Conservation (phyloP, 352 stramenopile genomes). For the Globisporangium camurandrum region DNA sequence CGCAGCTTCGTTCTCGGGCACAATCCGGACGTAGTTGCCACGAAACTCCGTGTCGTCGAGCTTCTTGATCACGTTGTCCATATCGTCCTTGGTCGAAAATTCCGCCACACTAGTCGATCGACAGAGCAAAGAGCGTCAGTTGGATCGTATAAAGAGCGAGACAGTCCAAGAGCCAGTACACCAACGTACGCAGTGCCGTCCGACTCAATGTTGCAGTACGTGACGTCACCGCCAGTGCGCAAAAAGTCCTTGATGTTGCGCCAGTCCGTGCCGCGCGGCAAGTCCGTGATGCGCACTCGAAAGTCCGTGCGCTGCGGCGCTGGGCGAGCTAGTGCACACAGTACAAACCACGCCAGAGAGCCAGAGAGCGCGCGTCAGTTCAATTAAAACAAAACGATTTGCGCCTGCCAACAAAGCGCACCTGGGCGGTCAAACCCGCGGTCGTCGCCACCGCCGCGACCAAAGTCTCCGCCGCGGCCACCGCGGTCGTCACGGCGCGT, state of each 20-base stretch:
- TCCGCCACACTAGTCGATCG: constrained; percentile 50
- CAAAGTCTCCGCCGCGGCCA: constrained; percentile 24
- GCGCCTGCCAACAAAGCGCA: background rate
- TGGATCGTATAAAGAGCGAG: background rate
- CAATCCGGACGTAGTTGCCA: constrained; percentile 74
- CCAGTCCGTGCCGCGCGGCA: constrained; percentile 75
- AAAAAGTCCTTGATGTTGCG: constrained; percentile 86
- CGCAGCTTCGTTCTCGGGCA: no score
- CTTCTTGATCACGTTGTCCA: constrained; percentile 81
- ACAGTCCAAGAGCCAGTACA: background rate
- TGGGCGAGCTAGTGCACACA: constrained; percentile 36
- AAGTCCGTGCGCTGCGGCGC: constrained; percentile 69
- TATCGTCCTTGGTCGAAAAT: constrained; percentile 74
- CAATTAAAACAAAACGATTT: background rate
- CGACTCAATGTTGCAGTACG: constrained; percentile 77
- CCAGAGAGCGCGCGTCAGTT: background rate
- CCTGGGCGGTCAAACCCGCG: constrained; percentile 11
- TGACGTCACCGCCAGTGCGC: constrained; percentile 75
- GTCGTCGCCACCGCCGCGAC: constrained; percentile 22
- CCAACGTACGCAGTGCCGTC: constrained; percentile 77
- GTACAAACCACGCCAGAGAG: background rate
- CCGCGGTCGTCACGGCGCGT: constrained; percentile 46
- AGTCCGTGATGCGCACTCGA: constrained; percentile 68
- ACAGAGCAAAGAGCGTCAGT: background rate
- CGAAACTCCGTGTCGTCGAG: constrained; percentile 86